Base-by-base conservation (phyloP, 768 basidiomycete species). In the Auriscalpium orientale region DNA sequence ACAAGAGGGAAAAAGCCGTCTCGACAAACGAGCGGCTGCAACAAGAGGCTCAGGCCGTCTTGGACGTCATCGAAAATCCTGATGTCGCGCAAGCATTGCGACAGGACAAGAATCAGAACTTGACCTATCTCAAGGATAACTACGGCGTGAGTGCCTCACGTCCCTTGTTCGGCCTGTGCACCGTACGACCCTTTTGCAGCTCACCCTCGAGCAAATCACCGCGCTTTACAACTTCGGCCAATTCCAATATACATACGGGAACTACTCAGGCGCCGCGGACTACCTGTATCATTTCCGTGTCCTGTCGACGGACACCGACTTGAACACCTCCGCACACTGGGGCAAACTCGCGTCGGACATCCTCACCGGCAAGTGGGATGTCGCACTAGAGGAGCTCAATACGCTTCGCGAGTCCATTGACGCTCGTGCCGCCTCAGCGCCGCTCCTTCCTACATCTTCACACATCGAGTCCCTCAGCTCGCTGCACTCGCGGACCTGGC, bases 211-310 rank as follows among this genome's bases (percentile, higher is more conserved):
- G 57, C 91, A 97, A 82, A 97, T 98, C 68, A 90, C 86, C 45
- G 90, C 91, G 1, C 77, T 99, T 9, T 98, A 99, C 78, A 92
- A 94, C 74, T 98, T 95, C 73, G 97, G 97, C 53, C 89, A 98
- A 68, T 98, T 95, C 76, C 95, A 97, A 74, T 99, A 92, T 74
- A 91, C 95, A n/a, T 91, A 91, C 70, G 97, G 97, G 46, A 92
- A 93, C 71, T 99, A 99, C 77, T 87, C 85, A 64, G 91, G 91
- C 49, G 94, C 97, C 15, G 94, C 95, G 49, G 93, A 98, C 72
- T 98, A 97, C 74, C 79, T 99, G 55, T 98, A 98, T 78, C 95
- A 98, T 69, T 99, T 98, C 80, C 91, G 95, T 55, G 88, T 98
- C 21, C 85, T 99, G 58, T 95, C 95, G 49, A 97, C 94, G 55